Conservation (phyloP, 2,329 filamentous ascomycete species). For the Stachybotrys echinatus region DNA sequence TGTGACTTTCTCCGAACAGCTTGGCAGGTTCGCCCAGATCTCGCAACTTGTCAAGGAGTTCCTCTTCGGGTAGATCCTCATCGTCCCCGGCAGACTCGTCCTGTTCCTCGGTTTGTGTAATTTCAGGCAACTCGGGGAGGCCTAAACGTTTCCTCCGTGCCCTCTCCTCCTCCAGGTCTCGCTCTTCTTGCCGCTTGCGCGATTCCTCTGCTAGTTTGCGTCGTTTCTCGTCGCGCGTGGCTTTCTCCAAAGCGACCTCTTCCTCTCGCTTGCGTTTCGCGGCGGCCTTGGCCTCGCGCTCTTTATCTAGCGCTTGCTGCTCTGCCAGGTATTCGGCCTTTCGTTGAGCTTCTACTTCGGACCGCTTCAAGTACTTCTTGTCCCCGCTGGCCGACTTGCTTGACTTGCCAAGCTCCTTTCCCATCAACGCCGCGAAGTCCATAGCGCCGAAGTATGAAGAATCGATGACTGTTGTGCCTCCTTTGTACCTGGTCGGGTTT, state of each 20-base stretch:
- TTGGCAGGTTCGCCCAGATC: constrained; percentile 65
- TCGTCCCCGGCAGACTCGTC: constrained; percentile 37
- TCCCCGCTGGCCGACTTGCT: constrained; percentile 45
- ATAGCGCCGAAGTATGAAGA: constrained; percentile 49
- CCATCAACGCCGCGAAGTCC: constrained; percentile 95
- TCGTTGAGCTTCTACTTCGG: constrained; percentile 79
- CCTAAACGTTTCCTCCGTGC: constrained; percentile 71
- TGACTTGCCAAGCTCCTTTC: constrained; percentile 82
- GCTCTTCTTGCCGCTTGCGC: constrained; percentile 60
- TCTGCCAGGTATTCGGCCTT: constrained; percentile 75
- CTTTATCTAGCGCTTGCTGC: constrained; percentile 67
- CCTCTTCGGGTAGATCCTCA: constrained; percentile 63
- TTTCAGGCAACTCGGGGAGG: constrained; percentile 62
- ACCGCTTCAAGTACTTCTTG: constrained; percentile 80
- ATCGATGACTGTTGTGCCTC: background rate
- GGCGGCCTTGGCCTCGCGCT: constrained; percentile 62
- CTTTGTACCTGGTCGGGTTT: constrained; percentile 1
- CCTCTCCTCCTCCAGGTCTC: constrained; percentile 68
- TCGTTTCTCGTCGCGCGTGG: constrained; percentile 74
- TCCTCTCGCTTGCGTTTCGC: constrained; percentile 89
- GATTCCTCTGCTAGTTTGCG: constrained; percentile 77
- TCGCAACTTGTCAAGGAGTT: constrained; percentile 63
- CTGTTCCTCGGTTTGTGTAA: constrained; percentile 31
- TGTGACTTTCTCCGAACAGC: constrained; percentile 79
- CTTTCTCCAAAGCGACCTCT: constrained; percentile 67